These are phyloP conservation scores for Myriosclerotinia duriaeana DNA, from an alignment of 2,329 filamentous ascomycete species.

Conservation along the genomic window DNA sequence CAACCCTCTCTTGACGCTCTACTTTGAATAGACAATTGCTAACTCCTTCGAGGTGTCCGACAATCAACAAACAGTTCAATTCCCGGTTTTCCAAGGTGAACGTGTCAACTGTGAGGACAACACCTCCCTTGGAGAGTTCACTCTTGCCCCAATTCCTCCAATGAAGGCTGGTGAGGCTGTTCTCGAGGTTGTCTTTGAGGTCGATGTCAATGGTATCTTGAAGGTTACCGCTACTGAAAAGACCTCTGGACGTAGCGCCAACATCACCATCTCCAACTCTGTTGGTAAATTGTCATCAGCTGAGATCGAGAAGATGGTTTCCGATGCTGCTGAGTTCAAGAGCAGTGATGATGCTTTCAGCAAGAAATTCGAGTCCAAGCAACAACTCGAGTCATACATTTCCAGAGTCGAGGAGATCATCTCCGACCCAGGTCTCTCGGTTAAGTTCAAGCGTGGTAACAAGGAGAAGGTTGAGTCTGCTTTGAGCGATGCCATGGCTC, in stretches of 20 bases:
- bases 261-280: constrained; percentile 99
- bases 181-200: constrained; percentile 97
- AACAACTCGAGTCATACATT: constrained; percentile 99
- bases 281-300: constrained; percentile 93
- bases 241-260: constrained; percentile 94
- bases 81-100: constrained; percentile 95
- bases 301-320: constrained; percentile 99
- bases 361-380: constrained; percentile 98
- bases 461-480: constrained; percentile 99
- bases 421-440: constrained; percentile 89
- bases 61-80: constrained; percentile 80
- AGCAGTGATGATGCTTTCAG: constrained; percentile 94
- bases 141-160: constrained; percentile 81
- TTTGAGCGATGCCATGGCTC: constrained; percentile 94
- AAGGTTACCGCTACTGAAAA: constrained; percentile 99
- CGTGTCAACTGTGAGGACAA: constrained; percentile 98
- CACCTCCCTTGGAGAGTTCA: constrained; percentile 96
- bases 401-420: constrained; percentile 98
- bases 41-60: not conserved
- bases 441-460: constrained; percentile 98
- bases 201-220: constrained; percentile 99
- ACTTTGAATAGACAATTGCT: not conserved
- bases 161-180: constrained; percentile 80
- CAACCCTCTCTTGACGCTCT: not conserved
- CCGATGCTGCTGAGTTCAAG: constrained; percentile 97